Percentiles rank a stretch among this genome's conserved stretches.
Evolutionary conservation across 2,329 filamentous ascomycete species (phyloP).

Genomic region (Colletotrichum godetiae): DNA sequence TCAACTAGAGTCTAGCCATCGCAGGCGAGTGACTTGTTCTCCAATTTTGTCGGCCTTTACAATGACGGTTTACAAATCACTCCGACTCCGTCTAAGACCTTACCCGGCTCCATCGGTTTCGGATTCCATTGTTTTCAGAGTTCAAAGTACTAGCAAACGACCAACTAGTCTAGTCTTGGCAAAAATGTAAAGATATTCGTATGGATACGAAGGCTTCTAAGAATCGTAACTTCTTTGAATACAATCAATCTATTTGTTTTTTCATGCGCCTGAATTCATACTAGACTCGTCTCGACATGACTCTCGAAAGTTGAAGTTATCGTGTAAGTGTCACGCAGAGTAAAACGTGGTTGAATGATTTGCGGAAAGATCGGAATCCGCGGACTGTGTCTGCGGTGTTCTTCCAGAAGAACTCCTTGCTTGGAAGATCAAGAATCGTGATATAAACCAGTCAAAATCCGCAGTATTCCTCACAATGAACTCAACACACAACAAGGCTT

Average conservation of each 20-base stretch:
- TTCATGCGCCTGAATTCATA: background rate
- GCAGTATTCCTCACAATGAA: background rate
- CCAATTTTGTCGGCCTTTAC: background rate
- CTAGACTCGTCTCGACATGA: background rate
- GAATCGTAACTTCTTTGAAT: background rate
- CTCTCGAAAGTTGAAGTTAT: background rate
- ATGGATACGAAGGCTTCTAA: background rate
- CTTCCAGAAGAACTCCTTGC: too few species aligned
- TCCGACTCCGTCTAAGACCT: background rate
- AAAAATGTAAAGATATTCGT: background rate
- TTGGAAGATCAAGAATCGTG: background rate
- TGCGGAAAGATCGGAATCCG: background rate
- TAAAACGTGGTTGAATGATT: background rate
- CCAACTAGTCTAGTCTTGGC: background rate
- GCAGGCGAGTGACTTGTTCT: background rate
- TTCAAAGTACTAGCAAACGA: background rate
- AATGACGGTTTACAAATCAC: background rate
- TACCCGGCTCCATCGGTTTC: background rate
- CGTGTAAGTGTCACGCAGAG: background rate
- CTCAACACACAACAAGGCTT: background rate
- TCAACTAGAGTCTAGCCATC: background rate
- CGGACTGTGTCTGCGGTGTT: background rate
- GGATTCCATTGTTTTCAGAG: too few species aligned
- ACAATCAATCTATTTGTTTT: background rate
- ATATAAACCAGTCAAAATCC: background rate